Evolutionary conservation across 1,284 basidiomycete genomes (phyloP).

Genomic region (Melanopsichium pennsylvanicum): DNA sequence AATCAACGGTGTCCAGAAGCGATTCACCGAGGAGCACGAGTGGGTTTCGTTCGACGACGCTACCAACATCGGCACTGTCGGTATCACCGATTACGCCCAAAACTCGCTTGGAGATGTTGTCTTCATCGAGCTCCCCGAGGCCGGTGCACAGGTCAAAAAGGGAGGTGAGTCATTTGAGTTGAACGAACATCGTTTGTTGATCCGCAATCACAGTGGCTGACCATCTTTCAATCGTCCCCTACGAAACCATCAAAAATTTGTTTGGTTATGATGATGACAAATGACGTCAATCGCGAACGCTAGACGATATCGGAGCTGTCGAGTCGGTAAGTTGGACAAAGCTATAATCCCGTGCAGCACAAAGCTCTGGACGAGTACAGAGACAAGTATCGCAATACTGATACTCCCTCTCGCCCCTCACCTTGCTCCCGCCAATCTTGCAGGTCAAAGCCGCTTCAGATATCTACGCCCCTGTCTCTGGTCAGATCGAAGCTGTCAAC

Average conservation of each 20-base stretch:
- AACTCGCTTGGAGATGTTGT: conserved; percentile 93
- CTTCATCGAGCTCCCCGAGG: conserved; percentile 86
- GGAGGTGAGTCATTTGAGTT: conserved; percentile 86
- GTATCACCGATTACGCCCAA: conserved; percentile 94
- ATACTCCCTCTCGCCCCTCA: neutral
- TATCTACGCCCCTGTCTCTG: conserved; percentile 93
- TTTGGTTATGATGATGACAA: too few relatives aligned
- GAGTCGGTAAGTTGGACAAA: conserved; percentile 74
- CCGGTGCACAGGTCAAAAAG: conserved; percentile 76
- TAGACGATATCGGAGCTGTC: conserved; percentile 93
- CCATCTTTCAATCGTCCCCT: too few relatives aligned
- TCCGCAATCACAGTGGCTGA: too few relatives aligned
- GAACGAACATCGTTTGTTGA: neutral
- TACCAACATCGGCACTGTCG: conserved; percentile 81
- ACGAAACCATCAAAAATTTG: too few relatives aligned
- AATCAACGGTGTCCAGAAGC: conserved; percentile 40
- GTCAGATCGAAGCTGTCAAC: conserved; percentile 83
- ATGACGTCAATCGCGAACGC: too few relatives aligned
- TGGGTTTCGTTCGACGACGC: conserved; percentile 81
- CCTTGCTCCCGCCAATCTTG: neutral
- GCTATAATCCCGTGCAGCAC: too few relatives aligned
- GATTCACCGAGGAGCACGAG: conserved; percentile 85
- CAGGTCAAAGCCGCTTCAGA: conserved; percentile 91
- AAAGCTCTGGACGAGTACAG: too few relatives aligned
- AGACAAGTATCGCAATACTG: neutral